A percentile compares a stretch with the other conserved stretches of the same genome.
phyloP scores from a whole-genome alignment of 805 yeast species.

The Metschnikowia borealis region DNA sequence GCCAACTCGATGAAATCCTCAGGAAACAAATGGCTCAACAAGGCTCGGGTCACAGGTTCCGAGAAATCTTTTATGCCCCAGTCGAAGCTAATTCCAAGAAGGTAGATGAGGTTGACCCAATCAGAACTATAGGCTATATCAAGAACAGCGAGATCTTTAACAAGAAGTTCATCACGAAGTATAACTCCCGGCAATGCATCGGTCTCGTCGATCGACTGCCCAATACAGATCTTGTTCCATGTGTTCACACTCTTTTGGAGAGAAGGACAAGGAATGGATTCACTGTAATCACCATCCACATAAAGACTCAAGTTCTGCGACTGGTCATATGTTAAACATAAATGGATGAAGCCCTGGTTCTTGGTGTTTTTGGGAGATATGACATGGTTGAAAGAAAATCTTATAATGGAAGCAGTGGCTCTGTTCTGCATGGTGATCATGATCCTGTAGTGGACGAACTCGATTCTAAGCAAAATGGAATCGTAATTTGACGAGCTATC shows the following conservation, averaged over 20 bases:
- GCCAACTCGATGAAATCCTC: constrained; percentile 4
- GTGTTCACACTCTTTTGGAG: constrained; percentile 22
- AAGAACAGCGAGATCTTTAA: constrained; percentile 39
- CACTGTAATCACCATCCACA: constrained; percentile 48
- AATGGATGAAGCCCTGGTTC: constrained; percentile 26
- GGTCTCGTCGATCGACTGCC: constrained; percentile 17
- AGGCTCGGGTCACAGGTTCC: constrained; percentile 23
- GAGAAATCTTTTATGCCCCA: constrained; percentile 43
- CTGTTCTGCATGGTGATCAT: constrained; percentile 26
- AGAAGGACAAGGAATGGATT: constrained; percentile 38
- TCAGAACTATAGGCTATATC: constrained; percentile 37
- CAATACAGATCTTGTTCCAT: constrained; percentile 39
- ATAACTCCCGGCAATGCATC: not conserved
- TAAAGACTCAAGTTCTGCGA: constrained; percentile 40
- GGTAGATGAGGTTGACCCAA: constrained; percentile 49
- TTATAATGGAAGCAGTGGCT: constrained; percentile 23
- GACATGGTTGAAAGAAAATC: constrained; percentile 33
- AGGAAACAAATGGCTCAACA: constrained; percentile 7
- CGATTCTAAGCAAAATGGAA: constrained; percentile 25
- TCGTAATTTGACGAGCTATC: constrained; percentile 23
- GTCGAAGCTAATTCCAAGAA: constrained; percentile 43
- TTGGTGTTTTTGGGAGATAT: constrained; percentile 10
- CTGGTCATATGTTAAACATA: constrained; percentile 36
- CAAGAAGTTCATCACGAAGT: constrained; percentile 17
- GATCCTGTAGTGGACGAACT: constrained; percentile 26